Percentiles rank a stretch among this genome's conserved stretches.
Conservation (phyloP, 306 rosid genomes). For the Vigna reflexopilosa region DNA sequence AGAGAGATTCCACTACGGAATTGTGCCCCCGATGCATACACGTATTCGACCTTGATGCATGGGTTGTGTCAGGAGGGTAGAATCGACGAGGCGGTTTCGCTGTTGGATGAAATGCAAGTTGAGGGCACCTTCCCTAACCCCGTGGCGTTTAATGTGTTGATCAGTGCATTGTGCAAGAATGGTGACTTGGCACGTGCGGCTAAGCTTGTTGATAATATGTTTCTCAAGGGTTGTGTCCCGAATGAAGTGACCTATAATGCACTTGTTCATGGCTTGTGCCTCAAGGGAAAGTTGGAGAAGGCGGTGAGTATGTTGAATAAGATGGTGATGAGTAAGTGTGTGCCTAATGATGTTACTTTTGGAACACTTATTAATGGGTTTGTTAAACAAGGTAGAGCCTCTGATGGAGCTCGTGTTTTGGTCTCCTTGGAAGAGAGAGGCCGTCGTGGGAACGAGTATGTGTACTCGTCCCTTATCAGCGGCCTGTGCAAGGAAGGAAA, state of each 20-base stretch:
- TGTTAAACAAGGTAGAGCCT: constrained; percentile 78
- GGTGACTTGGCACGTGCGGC: constrained; percentile 82
- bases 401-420: constrained; percentile 70
- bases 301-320: constrained; percentile 72
- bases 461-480: constrained; percentile 83
- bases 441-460: constrained; percentile 64
- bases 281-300: constrained; percentile 88
- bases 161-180: constrained; percentile 78
- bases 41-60: constrained; percentile 85
- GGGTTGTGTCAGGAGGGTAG: constrained; percentile 82
- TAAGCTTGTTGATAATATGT: constrained; percentile 91
- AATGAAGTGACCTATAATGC: constrained; percentile 86
- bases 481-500: constrained; percentile 90
- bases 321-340: constrained; percentile 72
- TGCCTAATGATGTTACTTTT: constrained; percentile 87
- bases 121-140: constrained; percentile 78
- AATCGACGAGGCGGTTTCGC: constrained; percentile 77
- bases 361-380: constrained; percentile 88
- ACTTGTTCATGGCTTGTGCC: constrained; percentile 83
- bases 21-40: constrained; percentile 72
- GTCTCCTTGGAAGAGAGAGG: constrained; percentile 81
- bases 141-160: constrained; percentile 78
- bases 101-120: constrained; percentile 93
- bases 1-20: constrained; percentile 72
- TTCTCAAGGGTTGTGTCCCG: constrained; percentile 88